Base-by-base conservation (phyloP, 805 yeast genomes). In the Wickerhamiella domercqiae region DNA sequence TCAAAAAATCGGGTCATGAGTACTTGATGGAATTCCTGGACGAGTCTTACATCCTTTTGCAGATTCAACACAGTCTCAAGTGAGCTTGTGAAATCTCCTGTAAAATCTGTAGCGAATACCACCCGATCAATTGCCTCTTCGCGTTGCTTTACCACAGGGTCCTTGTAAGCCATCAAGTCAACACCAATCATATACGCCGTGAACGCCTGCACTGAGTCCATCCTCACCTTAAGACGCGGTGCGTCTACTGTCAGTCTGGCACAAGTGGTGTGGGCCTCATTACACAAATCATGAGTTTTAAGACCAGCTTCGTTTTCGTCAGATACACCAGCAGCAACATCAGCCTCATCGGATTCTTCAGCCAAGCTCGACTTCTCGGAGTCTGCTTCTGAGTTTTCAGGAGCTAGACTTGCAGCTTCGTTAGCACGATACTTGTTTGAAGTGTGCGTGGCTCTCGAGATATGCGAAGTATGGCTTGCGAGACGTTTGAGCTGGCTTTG, bases 141-240 rank as follows among this genome's bases (percentile, higher is more conserved):
- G 31, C 77, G 53, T 25, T 62, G 60, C 42, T 71, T 70, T 32
- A 70, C 67, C 45, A 68, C 66, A 4, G 94, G 93, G 46, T 82
- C 94, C 4, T 71, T 63, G 51, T 81, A 82, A 22, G 81, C 63
- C 41, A 87, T 51, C 32, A 86, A 58, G 38, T 77, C 74, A 47
- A 71, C 64, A 1, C 70, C 62, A 28, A 84, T 71, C 13, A 70
- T 64, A 50, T 73, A 79, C 11, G 82, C 55, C 0, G 83, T 65
- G 44, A 65, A 64, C 53, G 81, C 86, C 50, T 83, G 93, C 32
- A 60, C 57, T 0, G 94, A 77, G 38, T 83, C 83, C 37, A 83
- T 70, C 4, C 73, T 63, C 1, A 83, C 66, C 4, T 69, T 66
- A 16, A 84, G 68, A 33, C 70, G 64, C 2, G 94, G 93, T 35